Base-by-base conservation (phyloP, 805 yeast genomes). In the Wickerhamiella kurtzmanii region DNA sequence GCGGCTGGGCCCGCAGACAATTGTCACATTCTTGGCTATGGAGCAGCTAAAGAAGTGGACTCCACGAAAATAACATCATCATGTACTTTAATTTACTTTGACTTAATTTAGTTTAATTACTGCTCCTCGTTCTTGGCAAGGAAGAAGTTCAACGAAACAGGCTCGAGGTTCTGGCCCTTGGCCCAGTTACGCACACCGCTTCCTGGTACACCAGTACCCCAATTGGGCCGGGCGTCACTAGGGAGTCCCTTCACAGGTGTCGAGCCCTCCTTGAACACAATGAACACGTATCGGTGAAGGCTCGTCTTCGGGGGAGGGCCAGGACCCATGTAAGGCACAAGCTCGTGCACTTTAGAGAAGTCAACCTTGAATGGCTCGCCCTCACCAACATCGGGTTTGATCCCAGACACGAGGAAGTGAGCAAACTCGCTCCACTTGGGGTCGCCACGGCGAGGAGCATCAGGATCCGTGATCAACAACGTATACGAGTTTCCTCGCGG, bases 291-390 rank as follows among this genome's bases (percentile, higher is more conserved):
- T 53, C 96, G 77, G 68, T 88, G 96, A 59, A 79, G 75, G 13
- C 94, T 89, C 0, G 95, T 82, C 47, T 77, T 78, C 43, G 74
- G 73, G 37, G 96, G 96, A n/a, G 96, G 96, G 3, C 76, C 95
- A 2, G 96, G 95, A 0, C 94, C 94, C 55, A 66, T 59, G 63
- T 87, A 86, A 4, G 77, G 67, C 40, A 77, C 59, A 25, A 82
- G 53, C 39, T 70, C 70, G 18, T 52, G 58, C 18, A 75, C 78
- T 37, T 59, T 49, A 37, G 61, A 51, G 16, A 70, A 50, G 15
- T 64, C 59, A n/a, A 61, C 22, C 32, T 43, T 44, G 53, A 50
- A 49, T 35, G 53, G 52, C 56, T 41, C 59, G 35, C 63, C 57
- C 18, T 50, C 53, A 39, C 35, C 13, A 21, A 57, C 53, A 37